These are phyloP conservation scores for Raffaelea albimanens DNA, from an alignment of 2,329 filamentous ascomycete genomes.

Conservation along the genomic window DNA sequence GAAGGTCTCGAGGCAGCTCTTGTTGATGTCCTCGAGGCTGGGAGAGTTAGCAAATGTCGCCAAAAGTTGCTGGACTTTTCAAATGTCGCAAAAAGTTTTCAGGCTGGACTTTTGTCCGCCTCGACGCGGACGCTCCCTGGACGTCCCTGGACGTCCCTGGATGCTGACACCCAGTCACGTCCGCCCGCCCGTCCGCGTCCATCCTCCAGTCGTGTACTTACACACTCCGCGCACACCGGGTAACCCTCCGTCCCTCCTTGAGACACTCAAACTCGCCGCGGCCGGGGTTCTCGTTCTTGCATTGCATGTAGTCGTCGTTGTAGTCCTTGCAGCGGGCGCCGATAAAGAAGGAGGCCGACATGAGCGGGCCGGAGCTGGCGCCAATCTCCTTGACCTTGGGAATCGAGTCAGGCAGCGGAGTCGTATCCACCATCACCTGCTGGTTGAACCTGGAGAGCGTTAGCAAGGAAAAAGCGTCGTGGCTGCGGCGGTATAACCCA, in stretches of 20 bases:
- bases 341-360: conserved; percentile 94
- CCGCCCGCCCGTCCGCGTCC: no score
- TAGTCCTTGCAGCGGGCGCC: conserved; percentile 88
- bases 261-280: conserved; percentile 89
- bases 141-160: no score
- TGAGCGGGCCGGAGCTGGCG: conserved; percentile 80
- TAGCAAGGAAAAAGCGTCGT: background rate
- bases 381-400: conserved; percentile 91
- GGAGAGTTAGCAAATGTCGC: background rate
- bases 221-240: conserved; percentile 92
- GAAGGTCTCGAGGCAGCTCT: conserved; percentile 85
- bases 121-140: no score
- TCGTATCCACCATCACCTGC: conserved; percentile 87
- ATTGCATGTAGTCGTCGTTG: conserved; percentile 99
- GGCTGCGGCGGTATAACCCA: no score
- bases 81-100: no score
- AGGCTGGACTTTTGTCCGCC: no score
- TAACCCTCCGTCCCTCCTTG: conserved; percentile 93
- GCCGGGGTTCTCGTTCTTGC: conserved; percentile 90
- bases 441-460: conserved; percentile 73
- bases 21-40: conserved; percentile 92
- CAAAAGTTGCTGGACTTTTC: no score
- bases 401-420: conserved; percentile 84
- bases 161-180: no score
- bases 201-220: conserved; percentile 39